phyloP scores from a whole-genome alignment of 495 filamentous ascomycete genomes.

The Penicillium flavigenum region DNA sequence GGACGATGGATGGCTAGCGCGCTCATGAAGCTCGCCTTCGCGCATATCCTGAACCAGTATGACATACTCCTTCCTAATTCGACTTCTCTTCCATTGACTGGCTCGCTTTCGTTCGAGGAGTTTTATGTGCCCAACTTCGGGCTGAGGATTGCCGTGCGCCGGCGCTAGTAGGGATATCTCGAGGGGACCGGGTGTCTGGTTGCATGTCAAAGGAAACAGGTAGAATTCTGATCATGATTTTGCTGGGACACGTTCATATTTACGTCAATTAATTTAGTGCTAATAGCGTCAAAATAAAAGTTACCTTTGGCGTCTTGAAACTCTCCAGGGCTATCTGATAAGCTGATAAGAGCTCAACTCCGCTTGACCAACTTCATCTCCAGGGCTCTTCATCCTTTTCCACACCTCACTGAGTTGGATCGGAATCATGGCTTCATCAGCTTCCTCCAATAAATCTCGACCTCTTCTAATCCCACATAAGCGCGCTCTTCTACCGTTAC shows the following conservation, averaged over 20 bases:
- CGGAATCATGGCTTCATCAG: neutral
- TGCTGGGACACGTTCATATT: neutral
- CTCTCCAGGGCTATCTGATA: neutral
- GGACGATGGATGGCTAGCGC: slow-evolving; percentile 56
- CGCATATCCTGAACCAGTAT: slow-evolving; percentile 46
- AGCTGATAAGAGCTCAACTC: neutral
- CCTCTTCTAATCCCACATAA: slow-evolving; percentile 23
- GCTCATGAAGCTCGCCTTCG: slow-evolving; percentile 55
- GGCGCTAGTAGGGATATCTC: neutral
- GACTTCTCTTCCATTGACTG: slow-evolving; percentile 8
- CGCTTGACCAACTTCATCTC: neutral
- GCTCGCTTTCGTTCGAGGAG: slow-evolving; percentile 30
- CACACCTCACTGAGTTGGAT: neutral
- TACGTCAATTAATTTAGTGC: neutral
- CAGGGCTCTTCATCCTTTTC: neutral
- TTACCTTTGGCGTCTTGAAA: neutral
- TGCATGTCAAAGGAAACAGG: neutral
- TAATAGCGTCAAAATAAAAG: neutral
- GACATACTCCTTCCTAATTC: slow-evolving; percentile 39
- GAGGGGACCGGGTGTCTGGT: neutral
- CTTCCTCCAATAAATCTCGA: slow-evolving; percentile 4
- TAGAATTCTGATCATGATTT: neutral
- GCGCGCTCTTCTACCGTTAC: slow-evolving; percentile 14
- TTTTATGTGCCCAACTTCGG: slow-evolving; percentile 31
- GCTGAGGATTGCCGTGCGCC: slow-evolving; percentile 21